phyloP scores from a whole-genome alignment of 2,329 filamentous ascomycete species.

The Colletotrichum sp. region DNA sequence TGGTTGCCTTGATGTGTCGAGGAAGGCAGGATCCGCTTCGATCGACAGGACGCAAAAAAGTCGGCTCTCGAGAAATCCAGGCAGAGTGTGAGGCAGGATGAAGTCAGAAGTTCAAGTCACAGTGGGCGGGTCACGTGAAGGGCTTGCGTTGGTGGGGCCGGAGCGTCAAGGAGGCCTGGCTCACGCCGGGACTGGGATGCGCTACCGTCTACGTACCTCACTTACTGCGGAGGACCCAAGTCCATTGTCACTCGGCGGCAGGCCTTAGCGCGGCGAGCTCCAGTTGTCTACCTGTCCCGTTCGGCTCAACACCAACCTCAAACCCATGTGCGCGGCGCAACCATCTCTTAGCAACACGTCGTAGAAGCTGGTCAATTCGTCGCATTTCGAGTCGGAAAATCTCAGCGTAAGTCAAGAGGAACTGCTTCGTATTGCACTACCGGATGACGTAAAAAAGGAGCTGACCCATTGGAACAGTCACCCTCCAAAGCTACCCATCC shows the following conservation, averaged over 20 bases:
- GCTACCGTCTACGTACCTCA: background rate
- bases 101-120: conserved; percentile 19
- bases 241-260: conserved; percentile 1
- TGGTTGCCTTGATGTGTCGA: background rate
- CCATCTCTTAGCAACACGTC: background rate
- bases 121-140: conserved; percentile 22
- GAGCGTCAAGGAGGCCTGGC: conserved; percentile 4
- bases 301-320: background rate
- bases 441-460: background rate
- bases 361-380: background rate
- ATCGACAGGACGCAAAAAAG: conserved; percentile 17
- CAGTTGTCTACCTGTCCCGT: conserved; percentile 19
- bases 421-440: background rate
- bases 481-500: conserved; percentile 13
- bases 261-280: conserved; percentile 16
- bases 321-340: background rate
- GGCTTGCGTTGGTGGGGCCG: conserved; percentile 19
- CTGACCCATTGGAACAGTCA: background rate
- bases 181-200: background rate
- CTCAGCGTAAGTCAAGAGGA: background rate
- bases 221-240: conserved; percentile 3
- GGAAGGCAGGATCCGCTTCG: background rate
- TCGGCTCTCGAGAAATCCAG: background rate
- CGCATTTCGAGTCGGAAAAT: background rate
- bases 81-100: conserved; percentile 15